These are phyloP conservation scores for Cytospora chrysosperma DNA, from an alignment of 2,329 filamentous ascomycete genomes.

Conservation along the genomic window DNA sequence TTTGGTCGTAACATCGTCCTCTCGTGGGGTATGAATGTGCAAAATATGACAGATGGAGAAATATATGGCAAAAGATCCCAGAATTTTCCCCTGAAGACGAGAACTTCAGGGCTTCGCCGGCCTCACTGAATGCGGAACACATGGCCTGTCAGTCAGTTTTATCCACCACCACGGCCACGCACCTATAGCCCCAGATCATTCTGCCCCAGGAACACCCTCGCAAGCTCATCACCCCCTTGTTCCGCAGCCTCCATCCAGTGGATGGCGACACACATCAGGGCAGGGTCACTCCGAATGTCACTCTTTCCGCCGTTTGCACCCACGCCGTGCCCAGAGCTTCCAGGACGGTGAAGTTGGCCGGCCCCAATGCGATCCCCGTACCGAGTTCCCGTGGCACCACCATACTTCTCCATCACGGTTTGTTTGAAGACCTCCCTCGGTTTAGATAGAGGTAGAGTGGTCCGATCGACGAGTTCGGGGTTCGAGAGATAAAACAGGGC, in stretches of 20 bases:
- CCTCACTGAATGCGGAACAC: not conserved
- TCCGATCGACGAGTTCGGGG: conserved; percentile 77
- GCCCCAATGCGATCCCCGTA: conserved; percentile 29
- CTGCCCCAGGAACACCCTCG: conserved; percentile 78
- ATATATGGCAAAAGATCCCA: not conserved
- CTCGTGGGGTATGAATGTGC: not conserved
- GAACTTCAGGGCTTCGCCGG: not conserved
- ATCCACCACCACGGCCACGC: not conserved
- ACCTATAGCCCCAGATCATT: conserved; percentile 21
- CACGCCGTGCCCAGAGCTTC: conserved; percentile 25
- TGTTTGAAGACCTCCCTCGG: conserved; percentile 89
- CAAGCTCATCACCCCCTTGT: conserved; percentile 80
- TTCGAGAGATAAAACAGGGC: conserved; percentile 92
- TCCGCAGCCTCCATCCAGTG: conserved; percentile 97
- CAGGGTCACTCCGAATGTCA: conserved; percentile 71
- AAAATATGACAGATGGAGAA: not conserved
- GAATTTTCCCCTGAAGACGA: not conserved
- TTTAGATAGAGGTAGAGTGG: conserved; percentile 79
- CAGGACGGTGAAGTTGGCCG: conserved; percentile 21
- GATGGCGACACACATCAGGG: conserved; percentile 88
- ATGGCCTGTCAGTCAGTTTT: not conserved
- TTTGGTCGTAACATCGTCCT: conserved; percentile 13
- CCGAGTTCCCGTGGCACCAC: conserved; percentile 39
- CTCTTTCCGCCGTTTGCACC: conserved; percentile 30
- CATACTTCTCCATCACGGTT: conserved; percentile 73